Base-by-base conservation (phyloP, 164 flowering plant species). In the Platanus orientalis region DNA sequence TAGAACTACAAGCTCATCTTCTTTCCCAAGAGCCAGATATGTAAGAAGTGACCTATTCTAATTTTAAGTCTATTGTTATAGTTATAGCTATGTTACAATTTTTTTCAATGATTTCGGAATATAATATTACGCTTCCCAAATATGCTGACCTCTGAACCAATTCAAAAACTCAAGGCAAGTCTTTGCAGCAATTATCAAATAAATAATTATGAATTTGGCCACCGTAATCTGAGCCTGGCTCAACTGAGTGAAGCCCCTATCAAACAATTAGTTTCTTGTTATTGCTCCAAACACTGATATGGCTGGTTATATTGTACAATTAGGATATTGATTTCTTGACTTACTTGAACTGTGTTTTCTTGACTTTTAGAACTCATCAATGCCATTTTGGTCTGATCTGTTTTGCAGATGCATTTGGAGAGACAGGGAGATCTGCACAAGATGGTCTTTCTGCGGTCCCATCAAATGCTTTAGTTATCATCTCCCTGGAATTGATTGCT, bases 321-420 rank as follows among this genome's bases (percentile, higher is more conserved):
- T 34, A 34, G 39, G 10, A 5, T 11, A n/a, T 34, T 29, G 27
- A 24, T 59, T 26, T 0, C 17, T 9, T 59, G 51, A 19, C 23
- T 60, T 17, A 17, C 10, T 42, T 60, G 24, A 45, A n/a, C 16
- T 25, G n/a, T n/a, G n/a, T n/a, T n/a, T n/a, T n/a, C n/a, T n/a
- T n/a, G n/a, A 48, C 30, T 13, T 23, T 17, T 13, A 30, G 1
- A 32, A 7, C 40, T 11, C 7, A 4, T 4, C 7, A 23, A 34
- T 17, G 19, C 7, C 10, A 24, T 39, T 2, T 0, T 65, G 30
- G 44, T 48, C 36, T 57, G 49, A 24, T 23, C 21, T 56, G 55
- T 1, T 30, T 6, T 65, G 51, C 64, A 76, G 80, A 73, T 68
- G 80, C 67, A 36, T 73, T 73, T 71, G 75, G 80, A 45, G 53